Base-by-base conservation (phyloP, 495 filamentous ascomycete species). In the Gamarada debralockiae region DNA sequence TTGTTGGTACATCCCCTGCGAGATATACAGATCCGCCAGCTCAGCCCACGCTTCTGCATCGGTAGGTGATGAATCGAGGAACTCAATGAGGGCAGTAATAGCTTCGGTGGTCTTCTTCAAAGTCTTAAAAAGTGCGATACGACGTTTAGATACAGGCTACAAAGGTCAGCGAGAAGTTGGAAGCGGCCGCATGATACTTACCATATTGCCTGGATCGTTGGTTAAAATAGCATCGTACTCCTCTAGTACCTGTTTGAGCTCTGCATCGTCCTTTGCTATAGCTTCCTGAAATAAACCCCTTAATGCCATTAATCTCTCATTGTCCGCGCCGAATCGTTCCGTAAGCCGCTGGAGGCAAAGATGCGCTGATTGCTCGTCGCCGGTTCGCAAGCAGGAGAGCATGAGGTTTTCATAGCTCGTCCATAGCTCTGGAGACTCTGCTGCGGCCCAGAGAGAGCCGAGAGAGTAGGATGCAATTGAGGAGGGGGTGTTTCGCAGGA, bases 31-130 rank as follows among this genome's bases (percentile, higher is more conserved):
- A 58, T 92, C 87, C 27, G 88, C 78, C 58, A 98, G 75, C 72
- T 98, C 93, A 47, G 89, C 83, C 93, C 93, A 98, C 15, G 89
- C 85, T 67, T 98, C 93, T 10, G 85, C 84, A 72, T 97, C 95
- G 7, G 89, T 96, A 4, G 93, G 92, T 9, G 86, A 85, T 52
- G 85, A 80, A 54, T 91, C 84, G 37, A 98, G 76, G 24, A 97
- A 73, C 52, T 84, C 74, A 53, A 83, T 80, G 37, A 97, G 70
- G 34, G 82, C 80, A 46, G 81, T 73, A 41, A 89, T 87, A 12
- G 93, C 89, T 52, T 95, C 89, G 9, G 78, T 62, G 2, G 76
- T 68, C 51, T 81, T 78, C 18, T 79, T 79, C 57, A 95, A 74
- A 24, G 86, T 87, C 50, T 81, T 77, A 31, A 97, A 69, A 27